phyloP scores from a whole-genome alignment of 2,329 filamentous ascomycete species.

The Madurella mycetomatis region DNA sequence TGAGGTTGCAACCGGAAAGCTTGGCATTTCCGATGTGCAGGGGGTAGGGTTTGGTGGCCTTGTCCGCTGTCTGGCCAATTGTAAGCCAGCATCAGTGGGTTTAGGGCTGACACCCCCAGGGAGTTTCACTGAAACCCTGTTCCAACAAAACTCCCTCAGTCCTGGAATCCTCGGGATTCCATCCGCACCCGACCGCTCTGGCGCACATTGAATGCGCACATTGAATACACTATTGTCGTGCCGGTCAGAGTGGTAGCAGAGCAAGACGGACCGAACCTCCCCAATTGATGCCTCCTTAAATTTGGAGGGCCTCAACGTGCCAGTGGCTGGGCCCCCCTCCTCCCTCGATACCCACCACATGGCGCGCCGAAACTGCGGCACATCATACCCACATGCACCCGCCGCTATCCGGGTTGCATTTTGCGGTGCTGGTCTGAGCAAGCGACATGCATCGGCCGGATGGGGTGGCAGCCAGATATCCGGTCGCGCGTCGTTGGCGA shows the following conservation, averaged over 20 bases:
- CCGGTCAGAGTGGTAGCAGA: no score
- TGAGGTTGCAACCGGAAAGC: background rate
- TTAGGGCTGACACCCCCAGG: slow-evolving; percentile 1
- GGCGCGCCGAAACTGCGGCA: slow-evolving; percentile 2
- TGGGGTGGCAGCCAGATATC: slow-evolving; percentile 3
- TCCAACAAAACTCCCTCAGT: background rate
- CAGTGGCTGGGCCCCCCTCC: no score
- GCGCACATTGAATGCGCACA: no score
- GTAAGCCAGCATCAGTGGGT: background rate
- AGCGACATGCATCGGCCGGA: background rate
- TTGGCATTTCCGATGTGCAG: slow-evolving; percentile 5
- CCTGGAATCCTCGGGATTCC: no score
- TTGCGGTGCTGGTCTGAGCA: background rate
- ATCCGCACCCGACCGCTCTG: no score
- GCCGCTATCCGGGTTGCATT: slow-evolving; percentile 4
- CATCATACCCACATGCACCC: background rate
- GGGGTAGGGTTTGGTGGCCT: background rate
- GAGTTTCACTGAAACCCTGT: background rate
- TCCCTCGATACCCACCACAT: background rate
- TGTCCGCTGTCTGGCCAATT: background rate
- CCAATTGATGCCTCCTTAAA: no score
- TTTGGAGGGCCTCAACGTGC: no score
- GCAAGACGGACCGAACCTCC: no score
- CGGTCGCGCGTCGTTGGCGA: slow-evolving; percentile 1
- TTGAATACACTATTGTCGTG: no score